These are phyloP conservation scores for Panaeolus cyanescens DNA, from an alignment of 768 basidiomycete species.

Conservation along the genomic window DNA sequence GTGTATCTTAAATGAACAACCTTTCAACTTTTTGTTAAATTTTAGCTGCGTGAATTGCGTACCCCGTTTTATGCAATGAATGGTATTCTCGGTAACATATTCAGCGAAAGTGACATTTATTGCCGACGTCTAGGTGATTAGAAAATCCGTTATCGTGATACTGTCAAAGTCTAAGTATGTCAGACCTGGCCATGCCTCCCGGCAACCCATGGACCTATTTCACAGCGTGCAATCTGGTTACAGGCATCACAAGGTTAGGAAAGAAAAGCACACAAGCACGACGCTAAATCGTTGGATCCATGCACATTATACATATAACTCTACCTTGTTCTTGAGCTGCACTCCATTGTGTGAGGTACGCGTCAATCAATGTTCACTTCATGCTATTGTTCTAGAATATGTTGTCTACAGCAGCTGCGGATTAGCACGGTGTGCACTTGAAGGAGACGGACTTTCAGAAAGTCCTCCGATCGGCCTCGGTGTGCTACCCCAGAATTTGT, in stretches of 20 bases:
- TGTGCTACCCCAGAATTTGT: neutral
- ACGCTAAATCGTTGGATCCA: neutral
- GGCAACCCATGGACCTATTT: neutral
- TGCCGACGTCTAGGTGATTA: neutral
- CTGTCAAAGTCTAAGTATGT: slow-evolving; percentile 2
- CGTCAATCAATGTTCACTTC: neutral
- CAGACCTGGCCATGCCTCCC: neutral
- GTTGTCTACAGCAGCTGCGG: neutral
- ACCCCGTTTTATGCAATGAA: neutral
- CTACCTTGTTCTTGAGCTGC: neutral
- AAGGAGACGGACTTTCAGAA: neutral
- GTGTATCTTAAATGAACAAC: neutral
- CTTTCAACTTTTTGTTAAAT: neutral
- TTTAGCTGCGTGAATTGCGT: neutral
- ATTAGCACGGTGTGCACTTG: neutral
- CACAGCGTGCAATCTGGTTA: neutral
- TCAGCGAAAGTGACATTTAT: neutral
- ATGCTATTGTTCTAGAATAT: neutral
- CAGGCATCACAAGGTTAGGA: neutral
- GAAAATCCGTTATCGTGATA: neutral
- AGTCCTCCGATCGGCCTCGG: neutral
- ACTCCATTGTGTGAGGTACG: neutral
- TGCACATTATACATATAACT: neutral
- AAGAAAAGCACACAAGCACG: neutral
- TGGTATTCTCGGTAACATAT: neutral